Evolutionary conservation across 208 protist genomes (phyloP), one percentile per base, ranked within the genome.

Genomic region (Zelonia costaricensis): DNA sequence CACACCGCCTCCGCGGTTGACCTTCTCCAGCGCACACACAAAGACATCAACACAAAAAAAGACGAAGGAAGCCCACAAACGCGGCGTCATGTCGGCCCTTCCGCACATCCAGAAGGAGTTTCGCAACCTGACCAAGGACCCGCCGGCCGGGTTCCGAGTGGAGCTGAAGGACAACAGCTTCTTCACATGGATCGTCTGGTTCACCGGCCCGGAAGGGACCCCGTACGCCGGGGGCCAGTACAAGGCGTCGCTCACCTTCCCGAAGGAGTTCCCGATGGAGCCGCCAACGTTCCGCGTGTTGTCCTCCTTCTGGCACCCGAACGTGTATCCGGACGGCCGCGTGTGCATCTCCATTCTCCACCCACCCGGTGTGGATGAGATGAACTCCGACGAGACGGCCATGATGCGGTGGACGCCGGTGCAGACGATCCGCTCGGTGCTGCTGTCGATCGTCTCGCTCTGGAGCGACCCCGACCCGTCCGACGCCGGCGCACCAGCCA

Each of bases 301-400:
- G 5, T 98, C 94, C 3, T 80, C 80, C 13, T 97, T 99, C 69
- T 99, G 96, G 94, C 98, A 99, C 82, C 98, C 98, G n/a, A 99
- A 99, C 66, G 87, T 95, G 33, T 99, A 98, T 62, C 40, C 62
- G 9, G 91, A 99, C 48, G 98, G 98, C 3, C 69, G 79, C 16
- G 97, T 99, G 46, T 99, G 98, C 84, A 99, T 99, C 65, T 98
- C 89, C 46, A 99, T 99, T 69, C 86, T 99, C 28, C 98, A 99
- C 64, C 84, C 97, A 8, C 98, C 98, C 0, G 97, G 97, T 38
- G 97, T 97, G 31, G 98, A 99, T 73, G 92, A 92, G 61, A 93
- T 93, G 74, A 97, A 91, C 54, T 79, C 78, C 10, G 81, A 94
- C 49, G 82, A 95, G 55, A 94, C 76, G 2, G 87, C 91, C 8